These are phyloP conservation scores for Ascochyta rabiei DNA, from an alignment of 2,329 filamentous ascomycete species.

Conservation along the genomic window DNA sequence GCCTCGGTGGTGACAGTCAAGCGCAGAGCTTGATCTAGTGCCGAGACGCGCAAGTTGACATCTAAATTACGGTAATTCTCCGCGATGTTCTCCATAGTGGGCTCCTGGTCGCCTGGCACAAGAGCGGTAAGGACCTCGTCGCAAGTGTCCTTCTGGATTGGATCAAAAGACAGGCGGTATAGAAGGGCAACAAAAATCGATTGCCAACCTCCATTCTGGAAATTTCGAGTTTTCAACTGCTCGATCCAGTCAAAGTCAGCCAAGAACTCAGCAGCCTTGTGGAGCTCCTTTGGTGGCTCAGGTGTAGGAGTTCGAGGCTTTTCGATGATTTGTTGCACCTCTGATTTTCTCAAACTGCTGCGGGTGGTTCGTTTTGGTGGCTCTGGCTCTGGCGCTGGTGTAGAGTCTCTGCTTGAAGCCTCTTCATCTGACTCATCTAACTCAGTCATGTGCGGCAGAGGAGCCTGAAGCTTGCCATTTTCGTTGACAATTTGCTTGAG, in stretches of 20 bases:
- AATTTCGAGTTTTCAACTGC: conserved; percentile 80
- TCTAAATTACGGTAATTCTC: conserved; percentile 77
- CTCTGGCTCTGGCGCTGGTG: conserved; percentile 66
- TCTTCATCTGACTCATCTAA: conserved; percentile 53
- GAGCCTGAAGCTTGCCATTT: conserved; percentile 80
- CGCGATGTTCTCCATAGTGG: conserved; percentile 75
- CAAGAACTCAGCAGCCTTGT: conserved; percentile 79
- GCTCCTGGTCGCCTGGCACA: conserved; percentile 77
- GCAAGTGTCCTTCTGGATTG: conserved; percentile 71
- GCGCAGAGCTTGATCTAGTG: conserved; percentile 84
- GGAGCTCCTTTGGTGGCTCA: conserved; percentile 48
- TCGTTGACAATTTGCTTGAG: conserved; percentile 83
- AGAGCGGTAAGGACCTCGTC: conserved; percentile 80
- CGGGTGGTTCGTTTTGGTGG: conserved; percentile 80
- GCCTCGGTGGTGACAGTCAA: conserved; percentile 85
- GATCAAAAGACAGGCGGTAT: conserved; percentile 80
- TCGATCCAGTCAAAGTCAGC: conserved; percentile 83
- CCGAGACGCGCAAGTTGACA: conserved; percentile 79
- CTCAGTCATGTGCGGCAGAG: conserved; percentile 71
- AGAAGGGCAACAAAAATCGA: conserved; percentile 85
- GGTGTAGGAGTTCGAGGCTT: conserved; percentile 48
- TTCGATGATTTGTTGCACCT: conserved; percentile 63
- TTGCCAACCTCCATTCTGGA: conserved; percentile 89
- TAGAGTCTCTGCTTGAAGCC: conserved; percentile 58
- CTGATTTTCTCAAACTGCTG: conserved; percentile 82